These are phyloP conservation scores for Exsudoporus floridanus DNA, from an alignment of 1,284 basidiomycete species.

Conservation along the genomic window DNA sequence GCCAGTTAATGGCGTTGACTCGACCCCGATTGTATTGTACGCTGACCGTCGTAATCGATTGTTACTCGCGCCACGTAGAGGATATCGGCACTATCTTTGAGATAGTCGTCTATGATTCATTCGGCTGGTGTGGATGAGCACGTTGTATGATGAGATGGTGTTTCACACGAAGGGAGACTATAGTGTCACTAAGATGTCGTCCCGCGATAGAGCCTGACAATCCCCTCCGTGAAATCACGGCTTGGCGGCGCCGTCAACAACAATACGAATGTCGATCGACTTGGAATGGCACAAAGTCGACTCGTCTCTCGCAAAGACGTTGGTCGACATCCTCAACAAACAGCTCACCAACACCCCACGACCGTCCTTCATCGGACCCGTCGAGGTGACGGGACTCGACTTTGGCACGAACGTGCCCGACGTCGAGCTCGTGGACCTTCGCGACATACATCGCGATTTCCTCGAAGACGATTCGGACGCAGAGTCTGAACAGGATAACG, in stretches of 20 bases:
- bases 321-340: slow-evolving; percentile 79
- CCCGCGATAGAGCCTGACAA: neutral
- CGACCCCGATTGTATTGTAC: neutral
- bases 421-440: slow-evolving; percentile 86
- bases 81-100: neutral
- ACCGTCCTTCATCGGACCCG: slow-evolving; percentile 92
- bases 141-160: no score
- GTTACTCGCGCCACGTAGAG: neutral
- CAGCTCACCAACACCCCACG: slow-evolving; percentile 69
- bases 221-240: neutral
- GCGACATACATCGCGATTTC: slow-evolving; percentile 94
- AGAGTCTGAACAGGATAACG: slow-evolving; percentile 40
- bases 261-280: slow-evolving; percentile 64
- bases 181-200: no score
- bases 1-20: slow-evolving; percentile 12
- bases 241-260: slow-evolving; percentile 24
- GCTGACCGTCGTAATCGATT: slow-evolving; percentile 5
- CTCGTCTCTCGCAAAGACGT: slow-evolving; percentile 63
- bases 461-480: slow-evolving; percentile 60
- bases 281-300: slow-evolving; percentile 77
- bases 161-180: no score
- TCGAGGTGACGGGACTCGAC: slow-evolving; percentile 81
- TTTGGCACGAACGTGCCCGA: slow-evolving; percentile 86
- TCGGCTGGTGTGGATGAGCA: neutral
- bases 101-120: neutral